These are phyloP conservation scores for Podochytrium sp. DNA, from an alignment of 192 early-diverging fungal genomes.

Conservation along the genomic window DNA sequence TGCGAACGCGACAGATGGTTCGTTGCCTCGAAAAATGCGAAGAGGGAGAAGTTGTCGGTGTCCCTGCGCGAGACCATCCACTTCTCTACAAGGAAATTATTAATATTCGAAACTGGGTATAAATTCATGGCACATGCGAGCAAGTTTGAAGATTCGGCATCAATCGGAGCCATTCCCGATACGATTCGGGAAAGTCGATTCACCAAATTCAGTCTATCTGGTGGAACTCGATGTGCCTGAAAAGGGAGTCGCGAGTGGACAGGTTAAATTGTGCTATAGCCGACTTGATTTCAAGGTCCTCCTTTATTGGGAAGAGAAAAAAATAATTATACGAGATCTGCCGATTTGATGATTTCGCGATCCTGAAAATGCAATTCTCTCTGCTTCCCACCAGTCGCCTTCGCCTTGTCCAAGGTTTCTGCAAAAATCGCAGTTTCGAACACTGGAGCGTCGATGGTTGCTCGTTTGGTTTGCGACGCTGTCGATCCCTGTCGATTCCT, in stretches of 20 bases:
- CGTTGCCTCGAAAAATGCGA: constrained; percentile 71
- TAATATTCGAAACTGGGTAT: neutral
- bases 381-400: neutral
- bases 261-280: neutral
- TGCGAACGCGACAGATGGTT: too few relatives aligned
- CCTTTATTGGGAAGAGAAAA: too few relatives aligned
- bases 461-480: too few relatives aligned
- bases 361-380: too few relatives aligned
- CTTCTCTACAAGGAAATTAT: neutral
- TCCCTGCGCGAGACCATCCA: constrained; percentile 50
- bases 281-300: neutral
- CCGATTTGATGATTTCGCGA: too few relatives aligned
- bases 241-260: constrained; percentile 3
- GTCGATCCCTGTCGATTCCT: too few relatives aligned
- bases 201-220: neutral
- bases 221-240: neutral
- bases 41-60: constrained; percentile 71
- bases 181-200: neutral
- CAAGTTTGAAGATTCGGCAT: constrained; percentile 4
- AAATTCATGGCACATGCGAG: neutral
- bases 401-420: neutral
- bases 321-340: too few relatives aligned
- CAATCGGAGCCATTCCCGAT: neutral
- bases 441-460: too few relatives aligned
- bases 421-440: neutral